A percentile compares a stretch with the other conserved stretches of the same genome.
Evolutionary conservation across 2,329 filamentous ascomycete species (phyloP).

Genomic region (Microdochium nivale): DNA sequence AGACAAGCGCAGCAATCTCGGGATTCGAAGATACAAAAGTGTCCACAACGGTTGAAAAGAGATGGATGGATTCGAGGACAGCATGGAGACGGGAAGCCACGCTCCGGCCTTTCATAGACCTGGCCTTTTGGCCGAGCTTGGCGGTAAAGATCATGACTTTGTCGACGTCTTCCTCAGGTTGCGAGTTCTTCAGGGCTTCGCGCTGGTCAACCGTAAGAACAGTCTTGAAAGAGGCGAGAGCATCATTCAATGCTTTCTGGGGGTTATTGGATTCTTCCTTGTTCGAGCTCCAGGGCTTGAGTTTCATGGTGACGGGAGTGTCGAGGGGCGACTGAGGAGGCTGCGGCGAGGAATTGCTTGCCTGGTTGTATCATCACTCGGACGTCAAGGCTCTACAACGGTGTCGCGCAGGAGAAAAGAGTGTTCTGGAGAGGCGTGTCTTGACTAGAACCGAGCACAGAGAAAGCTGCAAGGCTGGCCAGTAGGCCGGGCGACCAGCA

Average conservation of each 20-base stretch:
- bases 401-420: no score
- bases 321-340: no score
- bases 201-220: conserved; percentile 1
- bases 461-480: no score
- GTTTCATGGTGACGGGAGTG: neutral
- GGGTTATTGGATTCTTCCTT: neutral
- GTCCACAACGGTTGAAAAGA: conserved; percentile 25
- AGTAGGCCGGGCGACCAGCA: no score
- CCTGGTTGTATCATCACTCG: no score
- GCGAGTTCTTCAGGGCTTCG: conserved; percentile 3
- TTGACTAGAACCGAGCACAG: no score
- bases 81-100: conserved; percentile 19
- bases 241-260: conserved; percentile 1
- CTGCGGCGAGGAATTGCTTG: no score
- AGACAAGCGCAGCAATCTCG: conserved; percentile 28
- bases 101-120: conserved; percentile 11
- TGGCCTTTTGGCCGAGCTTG: conserved; percentile 14
- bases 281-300: neutral
- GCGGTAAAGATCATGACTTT: conserved; percentile 23
- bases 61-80: conserved; percentile 25
- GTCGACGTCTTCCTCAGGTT: conserved; percentile 13
- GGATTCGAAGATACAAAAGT: conserved; percentile 27
- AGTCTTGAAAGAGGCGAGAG: conserved; percentile 2
- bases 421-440: no score
- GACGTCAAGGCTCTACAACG: no score